Evolutionary conservation across 2,329 filamentous ascomycete genomes (phyloP), one percentile per base, ranked within the genome.

Genomic region (Penicillium brasilianum): DNA sequence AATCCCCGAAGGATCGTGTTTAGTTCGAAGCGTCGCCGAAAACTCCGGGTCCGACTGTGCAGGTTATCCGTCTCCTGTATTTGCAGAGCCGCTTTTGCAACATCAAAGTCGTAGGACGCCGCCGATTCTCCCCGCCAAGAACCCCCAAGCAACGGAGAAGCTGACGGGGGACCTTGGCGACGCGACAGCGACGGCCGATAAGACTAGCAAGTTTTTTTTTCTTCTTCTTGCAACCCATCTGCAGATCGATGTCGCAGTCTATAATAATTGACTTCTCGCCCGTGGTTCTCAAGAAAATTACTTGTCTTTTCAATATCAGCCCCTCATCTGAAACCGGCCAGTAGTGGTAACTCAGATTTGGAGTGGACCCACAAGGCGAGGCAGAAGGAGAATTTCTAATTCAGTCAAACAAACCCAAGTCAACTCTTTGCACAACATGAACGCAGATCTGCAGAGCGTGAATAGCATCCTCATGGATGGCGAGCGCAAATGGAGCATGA

Each of bases 401-500:
- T 2, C 46, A 28, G 46, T 28, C 41, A 14, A 16, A 58, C 2
- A 34, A 64, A n/a, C n/a, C n/a, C n/a, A n/a, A 56, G 58, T 32
- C 43, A 4, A 56, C 55, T 13, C 9, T 32, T 37, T 16, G 32
- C 25, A 18, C 20, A 49, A 5, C 41, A 64, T 37, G 37, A 41
- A 18, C 7, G 48, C 41, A 34, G 66, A 65, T 25, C 37, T 54
- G 11, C 53, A 10, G 10, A 53, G 20, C 16, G 7, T 32, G 13
- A 16, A 53, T 22, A 30, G 18, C 32, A 11, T 18, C 13, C 58
- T 60, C 53, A 14, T 59, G 9, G 59, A 66, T 25, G 43, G 59
- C 18, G 62, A 72, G 8, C 64, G 58, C 13, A 74, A 67, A 71
- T 75, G 74, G 74, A 69, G 60, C 5, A 41, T 72, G 39, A 67